A percentile compares a stretch with the other conserved stretches of the same genome.
Evolutionary conservation across 2,329 filamentous ascomycete species (phyloP).

Genomic region (Sordariomycetes sp.): DNA sequence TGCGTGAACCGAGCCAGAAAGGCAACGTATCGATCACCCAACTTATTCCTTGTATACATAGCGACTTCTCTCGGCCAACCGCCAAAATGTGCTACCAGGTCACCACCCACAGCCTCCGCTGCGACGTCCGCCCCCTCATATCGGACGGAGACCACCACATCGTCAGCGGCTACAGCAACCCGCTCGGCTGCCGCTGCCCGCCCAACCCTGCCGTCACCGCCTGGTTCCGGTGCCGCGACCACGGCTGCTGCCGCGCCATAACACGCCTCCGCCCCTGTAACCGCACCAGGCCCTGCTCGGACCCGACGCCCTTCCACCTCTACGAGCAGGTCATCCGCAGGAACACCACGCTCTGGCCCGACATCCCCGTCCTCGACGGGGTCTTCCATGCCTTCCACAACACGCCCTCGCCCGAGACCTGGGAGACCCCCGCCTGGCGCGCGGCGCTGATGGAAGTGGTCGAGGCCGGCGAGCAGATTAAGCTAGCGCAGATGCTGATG

Average conservation of each 20-base stretch:
- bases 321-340: constrained; percentile 7
- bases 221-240: constrained; percentile 12
- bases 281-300: constrained; percentile 5
- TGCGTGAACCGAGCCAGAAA: neutral
- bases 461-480: neutral
- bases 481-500: neutral
- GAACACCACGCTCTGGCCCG: neutral
- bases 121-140: constrained; percentile 17
- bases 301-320: constrained; percentile 7
- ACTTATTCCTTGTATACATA: too few species aligned
- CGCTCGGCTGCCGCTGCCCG: constrained; percentile 11
- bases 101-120: constrained; percentile 15
- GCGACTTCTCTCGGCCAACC: neutral
- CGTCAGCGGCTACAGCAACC: constrained; percentile 13
- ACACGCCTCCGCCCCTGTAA: constrained; percentile 10
- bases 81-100: constrained; percentile 11
- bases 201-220: neutral
- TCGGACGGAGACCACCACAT: constrained; percentile 12
- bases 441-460: neutral
- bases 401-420: neutral
- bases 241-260: constrained; percentile 16
- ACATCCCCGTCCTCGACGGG: neutral
- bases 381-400: neutral
- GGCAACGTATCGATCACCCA: neutral
- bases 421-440: neutral